Evolutionary conservation across 169 alveolate genomes (phyloP).

Genomic region (Eimeria praecox): DNA sequence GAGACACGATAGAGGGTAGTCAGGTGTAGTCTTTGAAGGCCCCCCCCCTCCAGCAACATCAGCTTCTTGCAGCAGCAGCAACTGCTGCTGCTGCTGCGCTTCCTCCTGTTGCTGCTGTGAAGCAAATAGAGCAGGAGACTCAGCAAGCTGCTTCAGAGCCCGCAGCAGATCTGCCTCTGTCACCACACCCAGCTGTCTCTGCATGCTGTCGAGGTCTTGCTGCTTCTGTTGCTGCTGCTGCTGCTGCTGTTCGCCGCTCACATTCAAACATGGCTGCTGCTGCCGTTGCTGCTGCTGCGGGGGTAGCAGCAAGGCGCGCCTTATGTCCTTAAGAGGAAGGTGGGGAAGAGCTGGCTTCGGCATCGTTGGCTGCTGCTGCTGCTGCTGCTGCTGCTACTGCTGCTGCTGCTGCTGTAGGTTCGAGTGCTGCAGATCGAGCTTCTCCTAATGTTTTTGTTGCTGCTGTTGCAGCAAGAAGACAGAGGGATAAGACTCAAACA

Average conservation of each 20-base stretch:
- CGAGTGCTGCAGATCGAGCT: constrained; percentile 34
- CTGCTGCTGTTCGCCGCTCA: constrained; percentile 33
- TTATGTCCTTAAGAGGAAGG: constrained; percentile 44
- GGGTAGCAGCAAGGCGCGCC: constrained; percentile 35
- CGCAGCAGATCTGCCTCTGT: constrained; percentile 63
- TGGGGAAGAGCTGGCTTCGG: constrained; percentile 54
- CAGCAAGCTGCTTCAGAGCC: constrained; percentile 57
- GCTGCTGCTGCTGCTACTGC: constrained; percentile 35
- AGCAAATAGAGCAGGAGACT: constrained; percentile 25
- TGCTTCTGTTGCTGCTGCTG: constrained; percentile 52
- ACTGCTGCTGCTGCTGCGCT: constrained; percentile 54
- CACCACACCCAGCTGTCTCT: constrained; percentile 33
- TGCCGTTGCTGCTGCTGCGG: constrained; percentile 64
- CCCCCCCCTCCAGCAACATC: constrained; percentile 37
- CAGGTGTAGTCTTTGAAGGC: constrained; percentile 3
- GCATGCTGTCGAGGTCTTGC: constrained; percentile 63
- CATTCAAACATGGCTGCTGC: constrained; percentile 19
- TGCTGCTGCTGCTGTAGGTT: background rate
- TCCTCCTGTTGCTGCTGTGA: constrained; percentile 59
- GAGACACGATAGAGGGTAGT: constrained; percentile 52
- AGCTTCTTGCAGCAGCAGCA: constrained; percentile 13
- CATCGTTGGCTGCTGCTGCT: constrained; percentile 23
- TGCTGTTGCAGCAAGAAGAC: constrained; percentile 18
- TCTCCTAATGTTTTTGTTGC: background rate
- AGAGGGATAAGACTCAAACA: background rate